Evolutionary conservation across 2,329 filamentous ascomycete species (phyloP).

Genomic region (Diaporthe batatas): DNA sequence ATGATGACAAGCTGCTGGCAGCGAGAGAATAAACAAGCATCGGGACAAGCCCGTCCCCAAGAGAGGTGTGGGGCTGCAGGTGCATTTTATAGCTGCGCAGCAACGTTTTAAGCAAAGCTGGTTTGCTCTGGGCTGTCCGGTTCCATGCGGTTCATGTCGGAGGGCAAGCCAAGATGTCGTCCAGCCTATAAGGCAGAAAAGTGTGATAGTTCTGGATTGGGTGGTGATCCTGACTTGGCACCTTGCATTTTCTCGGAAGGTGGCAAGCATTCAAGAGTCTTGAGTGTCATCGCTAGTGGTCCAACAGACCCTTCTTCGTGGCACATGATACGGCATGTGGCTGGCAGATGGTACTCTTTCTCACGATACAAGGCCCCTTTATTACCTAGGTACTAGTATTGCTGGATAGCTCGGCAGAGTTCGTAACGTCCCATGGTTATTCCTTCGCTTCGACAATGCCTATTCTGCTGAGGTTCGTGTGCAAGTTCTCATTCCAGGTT

Average conservation of each 20-base stretch:
- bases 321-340: constrained; percentile 24
- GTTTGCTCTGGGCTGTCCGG: background rate
- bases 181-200: constrained; percentile 22
- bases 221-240: constrained; percentile 29
- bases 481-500: background rate
- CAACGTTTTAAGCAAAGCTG: constrained; percentile 12
- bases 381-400: too few species aligned
- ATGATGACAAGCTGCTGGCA: background rate
- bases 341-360: background rate
- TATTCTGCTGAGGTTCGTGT: background rate
- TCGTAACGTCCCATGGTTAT: background rate
- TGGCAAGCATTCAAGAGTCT: constrained; percentile 28
- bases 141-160: constrained; percentile 24
- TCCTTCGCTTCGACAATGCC: background rate
- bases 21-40: background rate
- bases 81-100: constrained; percentile 14
- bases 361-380: background rate
- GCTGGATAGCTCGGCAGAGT: background rate
- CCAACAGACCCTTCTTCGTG: constrained; percentile 7
- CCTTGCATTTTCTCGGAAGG: constrained; percentile 32
- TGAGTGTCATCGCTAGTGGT: constrained; percentile 26
- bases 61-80: constrained; percentile 8
- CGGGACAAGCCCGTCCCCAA: background rate
- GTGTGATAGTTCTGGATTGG: background rate
- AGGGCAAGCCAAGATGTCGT: constrained; percentile 17